These are phyloP conservation scores for Penicillium verrucosum DNA, from an alignment of 2,329 filamentous ascomycete genomes.

Conservation along the genomic window DNA sequence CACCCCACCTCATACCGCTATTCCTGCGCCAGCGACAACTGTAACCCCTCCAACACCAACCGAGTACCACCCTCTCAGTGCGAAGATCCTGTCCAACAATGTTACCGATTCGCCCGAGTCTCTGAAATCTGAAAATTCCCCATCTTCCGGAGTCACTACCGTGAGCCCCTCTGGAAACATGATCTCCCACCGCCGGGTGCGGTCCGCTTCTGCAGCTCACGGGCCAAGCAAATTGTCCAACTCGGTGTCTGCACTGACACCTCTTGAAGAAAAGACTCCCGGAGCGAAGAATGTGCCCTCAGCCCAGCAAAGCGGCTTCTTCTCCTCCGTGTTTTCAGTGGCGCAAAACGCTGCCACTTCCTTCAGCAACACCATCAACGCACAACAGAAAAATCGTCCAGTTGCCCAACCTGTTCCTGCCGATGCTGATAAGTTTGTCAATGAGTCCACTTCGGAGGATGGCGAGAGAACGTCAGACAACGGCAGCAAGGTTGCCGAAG, in stretches of 20 bases:
- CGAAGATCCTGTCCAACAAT: conserved; percentile 30
- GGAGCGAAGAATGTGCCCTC: conserved; percentile 56
- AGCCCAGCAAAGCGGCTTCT: conserved; percentile 66
- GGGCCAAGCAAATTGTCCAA: conserved; percentile 85
- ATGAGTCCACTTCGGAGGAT: conserved; percentile 29
- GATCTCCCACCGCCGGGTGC: conserved; percentile 67
- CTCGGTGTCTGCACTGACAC: conserved; percentile 67
- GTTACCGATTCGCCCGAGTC: conserved; percentile 42
- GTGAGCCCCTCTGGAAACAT: conserved; percentile 65
- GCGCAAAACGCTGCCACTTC: conserved; percentile 88
- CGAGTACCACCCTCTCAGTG: conserved; percentile 40
- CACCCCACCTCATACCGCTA: conserved; percentile 33
- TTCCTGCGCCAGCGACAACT: conserved; percentile 52
- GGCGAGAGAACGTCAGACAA: conserved; percentile 18
- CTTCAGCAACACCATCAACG: conserved; percentile 62
- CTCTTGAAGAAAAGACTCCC: conserved; percentile 63
- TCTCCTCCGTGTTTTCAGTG: conserved; percentile 87
- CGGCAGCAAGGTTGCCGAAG: conserved; percentile 38
- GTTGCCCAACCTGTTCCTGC: conserved; percentile 31
- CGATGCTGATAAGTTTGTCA: conserved; percentile 28
- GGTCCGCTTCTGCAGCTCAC: conserved; percentile 55
- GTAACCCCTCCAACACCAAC: conserved; percentile 64
- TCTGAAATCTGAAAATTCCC: conserved; percentile 26
- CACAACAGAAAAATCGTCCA: conserved; percentile 47
- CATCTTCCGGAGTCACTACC: conserved; percentile 47